Percentiles rank a stretch among this genome's conserved stretches.
phyloP scores from a whole-genome alignment of 2,329 filamentous ascomycete genomes.

The Aspergillus fructus region DNA sequence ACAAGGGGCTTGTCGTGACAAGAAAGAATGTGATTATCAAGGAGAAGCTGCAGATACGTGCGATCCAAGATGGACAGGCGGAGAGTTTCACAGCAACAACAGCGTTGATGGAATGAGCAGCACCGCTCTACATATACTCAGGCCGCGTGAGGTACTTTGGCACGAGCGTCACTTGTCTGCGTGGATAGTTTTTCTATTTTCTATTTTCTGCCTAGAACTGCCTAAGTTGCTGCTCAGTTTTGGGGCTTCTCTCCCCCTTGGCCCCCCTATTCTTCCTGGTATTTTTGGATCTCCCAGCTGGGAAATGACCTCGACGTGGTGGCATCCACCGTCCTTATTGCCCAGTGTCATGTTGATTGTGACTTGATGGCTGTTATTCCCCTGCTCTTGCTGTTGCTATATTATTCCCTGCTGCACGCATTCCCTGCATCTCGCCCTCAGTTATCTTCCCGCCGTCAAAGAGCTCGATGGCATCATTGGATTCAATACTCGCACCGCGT shows the following conservation, averaged over 20 bases:
- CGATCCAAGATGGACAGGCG: neutral
- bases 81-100: slow-evolving; percentile 3
- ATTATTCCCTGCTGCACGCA: too few relatives aligned
- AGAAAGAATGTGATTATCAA: slow-evolving; percentile 8
- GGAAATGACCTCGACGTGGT: slow-evolving; percentile 4
- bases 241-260: neutral
- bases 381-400: neutral
- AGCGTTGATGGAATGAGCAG: neutral
- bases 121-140: neutral
- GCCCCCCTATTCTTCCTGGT: slow-evolving; percentile 1
- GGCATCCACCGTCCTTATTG: slow-evolving; percentile 1
- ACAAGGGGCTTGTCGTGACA: slow-evolving; percentile 7
- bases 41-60: neutral
- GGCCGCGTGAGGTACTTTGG: slow-evolving; percentile 3
- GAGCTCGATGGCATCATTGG: neutral
- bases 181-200: neutral
- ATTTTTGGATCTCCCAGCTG: slow-evolving; percentile 1
- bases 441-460: neutral
- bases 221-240: neutral
- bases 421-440: too few relatives aligned
- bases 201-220: slow-evolving; percentile 2
- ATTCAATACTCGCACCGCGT: neutral
- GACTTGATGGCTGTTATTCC: neutral
- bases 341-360: slow-evolving; percentile 6
- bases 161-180: neutral